Percentiles rank a stretch among this genome's conserved stretches.
phyloP scores from a whole-genome alignment of 306 rosid species.

The Lagenaria siceraria region DNA sequence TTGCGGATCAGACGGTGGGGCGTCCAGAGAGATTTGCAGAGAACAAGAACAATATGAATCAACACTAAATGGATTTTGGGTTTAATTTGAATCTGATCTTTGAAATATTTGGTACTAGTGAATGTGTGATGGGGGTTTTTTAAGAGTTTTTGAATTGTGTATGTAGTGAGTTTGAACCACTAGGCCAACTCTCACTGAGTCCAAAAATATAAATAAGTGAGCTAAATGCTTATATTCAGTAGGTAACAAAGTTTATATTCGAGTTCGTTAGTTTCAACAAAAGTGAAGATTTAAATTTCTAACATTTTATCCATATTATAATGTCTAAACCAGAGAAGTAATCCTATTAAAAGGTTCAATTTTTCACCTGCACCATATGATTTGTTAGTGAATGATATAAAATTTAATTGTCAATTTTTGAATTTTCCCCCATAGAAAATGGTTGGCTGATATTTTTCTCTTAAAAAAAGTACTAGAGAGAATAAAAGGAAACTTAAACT shows the following conservation, averaged over 20 bases:
- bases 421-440: too few relatives aligned
- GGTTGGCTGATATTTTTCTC: too few relatives aligned
- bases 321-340: too few relatives aligned
- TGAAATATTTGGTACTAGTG: not conserved
- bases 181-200: not conserved
- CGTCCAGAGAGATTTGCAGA: not conserved
- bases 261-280: not conserved
- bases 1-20: slow-evolving; percentile 14
- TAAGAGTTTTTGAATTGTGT: not conserved
- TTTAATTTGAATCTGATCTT: not conserved
- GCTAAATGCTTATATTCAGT: not conserved
- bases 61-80: not conserved
- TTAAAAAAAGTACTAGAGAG: not conserved
- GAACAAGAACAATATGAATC: not conserved
- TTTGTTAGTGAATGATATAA: too few relatives aligned
- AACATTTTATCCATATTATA: too few relatives aligned
- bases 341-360: too few relatives aligned
- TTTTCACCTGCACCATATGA: too few relatives aligned
- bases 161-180: not conserved
- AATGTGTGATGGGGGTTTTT: too few relatives aligned
- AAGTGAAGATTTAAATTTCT: too few relatives aligned
- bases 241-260: not conserved
- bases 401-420: too few relatives aligned
- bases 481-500: not conserved
- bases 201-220: not conserved